Percentiles rank a stretch among this genome's conserved stretches.
Conservation (phyloP, 768 basidiomycete species). For the Pleurotus sapidus region DNA sequence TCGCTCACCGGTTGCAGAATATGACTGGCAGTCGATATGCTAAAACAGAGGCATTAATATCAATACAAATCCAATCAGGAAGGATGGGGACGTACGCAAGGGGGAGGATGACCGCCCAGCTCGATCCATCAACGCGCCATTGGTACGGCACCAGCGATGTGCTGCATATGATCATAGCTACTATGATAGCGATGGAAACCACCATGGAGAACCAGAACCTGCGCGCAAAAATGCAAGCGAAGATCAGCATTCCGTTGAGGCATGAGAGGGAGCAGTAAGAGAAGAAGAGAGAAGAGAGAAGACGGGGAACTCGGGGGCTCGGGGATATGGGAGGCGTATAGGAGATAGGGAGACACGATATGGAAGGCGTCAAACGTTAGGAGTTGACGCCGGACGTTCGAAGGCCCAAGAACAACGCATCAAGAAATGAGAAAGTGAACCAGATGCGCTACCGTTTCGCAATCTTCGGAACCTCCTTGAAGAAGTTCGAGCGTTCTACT, state of each 20-base stretch:
- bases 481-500: conserved; percentile 85
- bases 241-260: conserved; percentile 18
- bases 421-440: too few relatives aligned
- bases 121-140: conserved; percentile 54
- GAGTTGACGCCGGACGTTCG: too few relatives aligned
- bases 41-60: conserved; percentile 43
- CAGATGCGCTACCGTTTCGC: conserved; percentile 57
- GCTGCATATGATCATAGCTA: conserved; percentile 52
- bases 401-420: too few relatives aligned
- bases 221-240: conserved; percentile 29
- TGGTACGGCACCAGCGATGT: conserved; percentile 46
- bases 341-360: too few relatives aligned
- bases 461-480: conserved; percentile 87
- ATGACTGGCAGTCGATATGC: conserved; percentile 62
- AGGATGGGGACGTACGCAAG: conserved; percentile 38
- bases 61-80: conserved; percentile 14
- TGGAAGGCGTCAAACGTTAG: too few relatives aligned
- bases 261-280: not conserved
- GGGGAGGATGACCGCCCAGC: conserved; percentile 79
- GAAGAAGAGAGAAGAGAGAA: too few relatives aligned
- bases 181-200: conserved; percentile 52
- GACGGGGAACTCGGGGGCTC: too few relatives aligned
- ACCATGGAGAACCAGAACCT: conserved; percentile 59
- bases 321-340: too few relatives aligned
- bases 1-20: conserved; percentile 65